Evolutionary conservation across 2,329 filamentous ascomycete genomes (phyloP).

Genomic region (Fusarium mangiferae): DNA sequence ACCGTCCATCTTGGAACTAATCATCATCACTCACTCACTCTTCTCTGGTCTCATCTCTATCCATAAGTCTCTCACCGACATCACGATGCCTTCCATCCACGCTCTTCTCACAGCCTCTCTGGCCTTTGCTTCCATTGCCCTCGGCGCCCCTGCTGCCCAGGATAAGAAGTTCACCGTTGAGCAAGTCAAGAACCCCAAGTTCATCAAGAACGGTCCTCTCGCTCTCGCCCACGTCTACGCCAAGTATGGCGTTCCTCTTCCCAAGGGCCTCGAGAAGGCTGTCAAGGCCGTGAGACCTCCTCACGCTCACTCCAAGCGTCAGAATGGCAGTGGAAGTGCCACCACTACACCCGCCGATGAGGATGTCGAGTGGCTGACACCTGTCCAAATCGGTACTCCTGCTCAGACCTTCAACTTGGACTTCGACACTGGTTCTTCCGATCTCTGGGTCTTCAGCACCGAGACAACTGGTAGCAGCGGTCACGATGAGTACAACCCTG

Average conservation of each 20-base stretch:
- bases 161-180: conserved; percentile 45
- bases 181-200: conserved; percentile 52
- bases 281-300: conserved; percentile 35
- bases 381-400: conserved; percentile 56
- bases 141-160: conserved; percentile 23
- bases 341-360: conserved; percentile 41
- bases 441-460: conserved; percentile 61
- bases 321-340: conserved; percentile 44
- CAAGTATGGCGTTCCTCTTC: conserved; percentile 51
- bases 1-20: neutral
- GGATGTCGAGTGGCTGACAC: conserved; percentile 53
- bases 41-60: neutral
- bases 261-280: conserved; percentile 43
- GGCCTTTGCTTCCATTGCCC: conserved; percentile 33
- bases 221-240: conserved; percentile 49
- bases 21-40: conserved; percentile 1
- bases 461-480: conserved; percentile 52
- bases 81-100: conserved; percentile 20
- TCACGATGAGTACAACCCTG: conserved; percentile 54
- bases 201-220: conserved; percentile 47
- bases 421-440: conserved; percentile 59
- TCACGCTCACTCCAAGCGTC: conserved; percentile 35
- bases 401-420: conserved; percentile 56
- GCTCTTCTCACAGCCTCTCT: conserved; percentile 32
- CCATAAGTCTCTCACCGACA: neutral